Evolutionary conservation across 1,284 basidiomycete genomes (phyloP).

Genomic region (Pholiota adiposa): DNA sequence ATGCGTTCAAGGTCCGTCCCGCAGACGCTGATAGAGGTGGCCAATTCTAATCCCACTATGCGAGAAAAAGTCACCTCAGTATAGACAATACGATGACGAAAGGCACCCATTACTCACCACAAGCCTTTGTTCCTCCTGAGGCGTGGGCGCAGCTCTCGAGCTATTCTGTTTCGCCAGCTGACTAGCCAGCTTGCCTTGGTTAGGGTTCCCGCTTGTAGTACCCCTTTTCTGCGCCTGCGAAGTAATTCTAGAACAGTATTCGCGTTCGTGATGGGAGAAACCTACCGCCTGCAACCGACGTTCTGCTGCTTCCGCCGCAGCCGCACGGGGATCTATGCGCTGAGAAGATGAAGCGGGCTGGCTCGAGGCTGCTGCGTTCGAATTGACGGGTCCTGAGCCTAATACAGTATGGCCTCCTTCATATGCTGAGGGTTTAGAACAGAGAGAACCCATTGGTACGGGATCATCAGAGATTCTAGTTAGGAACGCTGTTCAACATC

Average conservation of each 20-base stretch:
- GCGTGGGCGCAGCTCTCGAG: conserved; percentile 49
- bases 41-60: conserved; percentile 29
- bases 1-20: conserved; percentile 3
- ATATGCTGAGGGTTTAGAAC: conserved; percentile 60
- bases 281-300: conserved; percentile 64
- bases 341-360: conserved; percentile 28
- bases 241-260: conserved; percentile 23
- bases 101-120: conserved; percentile 52
- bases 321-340: conserved; percentile 54
- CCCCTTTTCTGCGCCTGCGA: conserved; percentile 60
- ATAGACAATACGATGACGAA: background rate
- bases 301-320: conserved; percentile 74
- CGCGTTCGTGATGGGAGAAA: conserved; percentile 23
- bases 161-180: conserved; percentile 51
- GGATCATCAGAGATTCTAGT: conserved; percentile 16
- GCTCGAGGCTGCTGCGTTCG: conserved; percentile 25
- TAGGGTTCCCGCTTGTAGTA: conserved; percentile 63
- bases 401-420: conserved; percentile 61
- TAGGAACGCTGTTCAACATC: conserved; percentile 5
- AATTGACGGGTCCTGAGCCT: conserved; percentile 34
- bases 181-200: conserved; percentile 63
- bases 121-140: conserved; percentile 57
- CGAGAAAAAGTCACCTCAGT: background rate
- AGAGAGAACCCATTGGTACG: conserved; percentile 64
- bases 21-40: background rate